Evolutionary conservation across 768 basidiomycete genomes (phyloP).

Genomic region (Kwoniella pini): DNA sequence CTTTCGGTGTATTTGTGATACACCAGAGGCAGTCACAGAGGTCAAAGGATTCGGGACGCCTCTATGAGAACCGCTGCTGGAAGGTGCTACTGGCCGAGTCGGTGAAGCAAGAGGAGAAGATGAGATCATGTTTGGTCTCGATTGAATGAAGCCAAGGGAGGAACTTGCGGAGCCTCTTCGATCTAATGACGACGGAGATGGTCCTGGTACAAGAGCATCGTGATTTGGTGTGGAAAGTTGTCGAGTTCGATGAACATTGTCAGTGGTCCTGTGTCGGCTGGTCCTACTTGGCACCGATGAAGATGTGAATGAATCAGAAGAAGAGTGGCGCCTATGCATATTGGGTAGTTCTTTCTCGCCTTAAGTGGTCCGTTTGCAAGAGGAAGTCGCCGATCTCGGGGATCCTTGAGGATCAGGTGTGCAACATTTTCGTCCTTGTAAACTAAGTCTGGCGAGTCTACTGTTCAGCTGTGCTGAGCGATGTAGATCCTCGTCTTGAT

Average conservation of each 20-base stretch:
- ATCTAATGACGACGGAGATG: neutral
- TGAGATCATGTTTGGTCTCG: neutral
- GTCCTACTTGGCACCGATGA: too few species aligned
- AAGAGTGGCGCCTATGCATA: neutral
- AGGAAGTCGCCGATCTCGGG: neutral
- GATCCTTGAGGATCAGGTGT: constrained; percentile 9
- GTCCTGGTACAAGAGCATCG: neutral
- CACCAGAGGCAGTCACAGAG: neutral
- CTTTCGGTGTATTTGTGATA: neutral
- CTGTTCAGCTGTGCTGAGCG: constrained; percentile 16
- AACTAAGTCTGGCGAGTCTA: constrained; percentile 17
- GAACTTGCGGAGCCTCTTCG: neutral
- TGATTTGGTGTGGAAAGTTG: constrained; percentile 8
- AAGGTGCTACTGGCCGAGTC: neutral
- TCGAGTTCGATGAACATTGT: neutral
- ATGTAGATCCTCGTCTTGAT: constrained; percentile 3
- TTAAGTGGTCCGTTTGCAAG: neutral
- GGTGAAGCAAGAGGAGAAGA: neutral
- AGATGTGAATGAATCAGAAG: neutral
- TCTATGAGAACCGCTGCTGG: neutral
- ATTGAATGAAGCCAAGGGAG: neutral
- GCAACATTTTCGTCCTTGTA: neutral
- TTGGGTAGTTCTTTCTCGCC: neutral
- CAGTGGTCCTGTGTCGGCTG: neutral
- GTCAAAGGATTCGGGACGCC: neutral